phyloP scores from a whole-genome alignment of 2,329 filamentous ascomycete genomes.

The Thielaviopsis ethacetica region DNA sequence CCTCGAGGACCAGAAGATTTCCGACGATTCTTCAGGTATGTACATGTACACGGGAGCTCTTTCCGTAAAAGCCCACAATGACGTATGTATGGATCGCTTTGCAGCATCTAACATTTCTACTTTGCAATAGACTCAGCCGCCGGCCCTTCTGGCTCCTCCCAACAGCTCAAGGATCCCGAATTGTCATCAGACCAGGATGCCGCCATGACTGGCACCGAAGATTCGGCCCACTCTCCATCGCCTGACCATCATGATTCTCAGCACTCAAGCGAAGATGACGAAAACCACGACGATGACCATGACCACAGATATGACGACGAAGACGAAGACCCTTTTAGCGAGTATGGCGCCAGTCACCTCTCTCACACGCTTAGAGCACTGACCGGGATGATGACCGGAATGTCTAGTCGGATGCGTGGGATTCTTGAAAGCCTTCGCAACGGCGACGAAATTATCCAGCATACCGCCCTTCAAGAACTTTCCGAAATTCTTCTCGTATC shows the following conservation, averaged over 20 bases:
- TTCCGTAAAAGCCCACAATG: not conserved
- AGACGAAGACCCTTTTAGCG: slow-evolving; percentile 46
- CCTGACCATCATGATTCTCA: slow-evolving; percentile 20
- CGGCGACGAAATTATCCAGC: slow-evolving; percentile 76
- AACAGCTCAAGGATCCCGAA: slow-evolving; percentile 37
- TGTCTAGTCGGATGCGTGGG: slow-evolving; percentile 63
- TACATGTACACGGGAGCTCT: not conserved
- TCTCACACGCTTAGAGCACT: slow-evolving; percentile 72
- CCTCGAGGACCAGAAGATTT: not conserved
- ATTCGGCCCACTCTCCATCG: slow-evolving; percentile 27
- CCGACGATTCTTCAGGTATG: slow-evolving; percentile 5
- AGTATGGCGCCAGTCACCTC: slow-evolving; percentile 53
- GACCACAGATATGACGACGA: slow-evolving; percentile 25
- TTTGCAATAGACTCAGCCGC: not conserved
- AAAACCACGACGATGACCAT: slow-evolving; percentile 13
- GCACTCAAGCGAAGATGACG: slow-evolving; percentile 21
- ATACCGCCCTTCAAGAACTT: slow-evolving; percentile 82
- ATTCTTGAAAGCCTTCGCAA: slow-evolving; percentile 60
- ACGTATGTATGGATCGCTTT: not conserved
- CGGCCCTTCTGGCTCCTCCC: slow-evolving; percentile 22
- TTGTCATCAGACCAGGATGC: slow-evolving; percentile 44
- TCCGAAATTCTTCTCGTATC: slow-evolving; percentile 88
- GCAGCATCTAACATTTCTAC: not conserved
- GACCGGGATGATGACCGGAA: slow-evolving; percentile 80
- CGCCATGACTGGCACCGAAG: slow-evolving; percentile 54